These are phyloP conservation scores for Gynandropsis gynandra DNA, from an alignment of 345 rosid genomes.

Conservation along the genomic window DNA sequence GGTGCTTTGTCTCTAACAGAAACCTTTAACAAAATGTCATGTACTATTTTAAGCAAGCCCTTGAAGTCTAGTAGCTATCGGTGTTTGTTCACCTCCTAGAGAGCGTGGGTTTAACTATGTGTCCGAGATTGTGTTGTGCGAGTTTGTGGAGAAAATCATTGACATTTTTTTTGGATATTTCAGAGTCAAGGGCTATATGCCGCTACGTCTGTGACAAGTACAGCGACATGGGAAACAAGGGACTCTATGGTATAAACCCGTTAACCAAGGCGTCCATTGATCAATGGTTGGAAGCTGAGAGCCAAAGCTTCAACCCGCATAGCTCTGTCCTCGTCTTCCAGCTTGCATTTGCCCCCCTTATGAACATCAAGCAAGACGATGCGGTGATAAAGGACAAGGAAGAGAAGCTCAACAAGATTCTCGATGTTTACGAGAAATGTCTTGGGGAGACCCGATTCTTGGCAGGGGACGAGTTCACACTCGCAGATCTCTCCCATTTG, in stretches of 20 bases:
- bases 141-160: too few species aligned
- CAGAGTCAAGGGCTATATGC: conserved; percentile 61
- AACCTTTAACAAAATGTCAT: background rate
- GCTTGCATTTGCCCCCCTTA: conserved; percentile 48
- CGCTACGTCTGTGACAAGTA: conserved; percentile 53
- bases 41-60: too few species aligned
- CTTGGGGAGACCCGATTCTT: conserved; percentile 46
- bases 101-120: too few species aligned
- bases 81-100: too few species aligned
- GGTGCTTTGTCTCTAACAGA: background rate
- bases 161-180: background rate
- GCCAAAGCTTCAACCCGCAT: conserved; percentile 53
- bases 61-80: too few species aligned
- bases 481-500: conserved; percentile 69
- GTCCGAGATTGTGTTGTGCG: too few species aligned
- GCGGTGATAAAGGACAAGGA: conserved; percentile 36
- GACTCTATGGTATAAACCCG: conserved; percentile 45
- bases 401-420: conserved; percentile 45
- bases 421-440: conserved; percentile 53
- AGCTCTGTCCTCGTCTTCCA: conserved; percentile 48
- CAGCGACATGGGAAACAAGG: conserved; percentile 42
- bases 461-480: conserved; percentile 61
- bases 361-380: conserved; percentile 53
- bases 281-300: conserved; percentile 73
- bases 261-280: conserved; percentile 61